Conservation (phyloP, 345 rosid species). For the Turritis glabra region DNA sequence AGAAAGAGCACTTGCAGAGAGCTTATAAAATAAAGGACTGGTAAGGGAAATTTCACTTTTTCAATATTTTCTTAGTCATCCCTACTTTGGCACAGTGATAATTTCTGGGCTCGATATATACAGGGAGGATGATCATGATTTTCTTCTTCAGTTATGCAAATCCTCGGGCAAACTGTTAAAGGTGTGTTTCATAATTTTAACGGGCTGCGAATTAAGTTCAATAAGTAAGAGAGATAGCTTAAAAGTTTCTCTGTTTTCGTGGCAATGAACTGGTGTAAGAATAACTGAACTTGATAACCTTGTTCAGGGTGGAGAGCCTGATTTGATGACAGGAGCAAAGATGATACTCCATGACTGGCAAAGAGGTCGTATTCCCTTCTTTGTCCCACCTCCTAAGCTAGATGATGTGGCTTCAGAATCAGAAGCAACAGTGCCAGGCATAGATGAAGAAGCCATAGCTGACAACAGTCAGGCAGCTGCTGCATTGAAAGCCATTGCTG, state of each 20-base stretch:
- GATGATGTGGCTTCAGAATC: slow-evolving; percentile 42
- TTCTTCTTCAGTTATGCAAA: slow-evolving; percentile 80
- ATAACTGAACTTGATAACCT: neutral
- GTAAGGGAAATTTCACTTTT: slow-evolving; percentile 37
- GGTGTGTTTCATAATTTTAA: slow-evolving; percentile 45
- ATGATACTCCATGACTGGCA: slow-evolving; percentile 99
- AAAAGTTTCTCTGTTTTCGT: neutral
- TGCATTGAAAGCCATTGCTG: slow-evolving; percentile 76
- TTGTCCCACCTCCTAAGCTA: slow-evolving; percentile 69
- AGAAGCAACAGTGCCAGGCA: slow-evolving; percentile 43
- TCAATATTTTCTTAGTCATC: neutral
- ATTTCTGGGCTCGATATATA: neutral
- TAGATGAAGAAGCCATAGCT: slow-evolving; percentile 49
- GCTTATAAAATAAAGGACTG: slow-evolving; percentile 86
- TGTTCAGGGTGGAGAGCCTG: slow-evolving; percentile 90
- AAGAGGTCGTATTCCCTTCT: slow-evolving; percentile 89
- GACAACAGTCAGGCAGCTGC: slow-evolving; percentile 57
- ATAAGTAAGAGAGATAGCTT: neutral
- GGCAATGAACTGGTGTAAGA: neutral
- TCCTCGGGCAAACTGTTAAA: slow-evolving; percentile 75
- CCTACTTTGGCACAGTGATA: neutral
- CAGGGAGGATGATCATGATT: slow-evolving; percentile 89
- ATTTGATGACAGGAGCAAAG: slow-evolving; percentile 78
- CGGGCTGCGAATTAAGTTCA: neutral
- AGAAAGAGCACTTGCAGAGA: slow-evolving; percentile 80